Conservation (phyloP, 495 filamentous ascomycete genomes). For the Penicillium salamii region DNA sequence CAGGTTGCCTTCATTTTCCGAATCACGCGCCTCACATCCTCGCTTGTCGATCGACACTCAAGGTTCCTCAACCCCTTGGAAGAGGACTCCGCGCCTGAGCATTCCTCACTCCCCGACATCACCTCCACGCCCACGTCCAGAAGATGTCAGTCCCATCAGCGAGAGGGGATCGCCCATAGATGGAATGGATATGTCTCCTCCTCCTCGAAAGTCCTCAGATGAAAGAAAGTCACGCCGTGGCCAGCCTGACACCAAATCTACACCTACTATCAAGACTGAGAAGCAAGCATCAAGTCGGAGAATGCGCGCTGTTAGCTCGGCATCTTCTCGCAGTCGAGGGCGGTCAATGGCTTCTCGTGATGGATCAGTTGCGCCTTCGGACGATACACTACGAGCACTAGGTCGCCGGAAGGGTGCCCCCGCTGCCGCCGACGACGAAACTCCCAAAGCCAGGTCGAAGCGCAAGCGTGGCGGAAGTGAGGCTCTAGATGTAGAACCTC, state of each 20-base stretch:
- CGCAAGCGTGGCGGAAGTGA: constrained; percentile 43
- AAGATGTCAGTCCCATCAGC: constrained; percentile 54
- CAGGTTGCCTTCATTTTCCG: constrained; percentile 24
- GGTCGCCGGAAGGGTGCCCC: constrained; percentile 47
- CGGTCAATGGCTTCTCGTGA: constrained; percentile 57
- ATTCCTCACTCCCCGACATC: constrained; percentile 43
- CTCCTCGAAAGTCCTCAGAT: constrained; percentile 21
- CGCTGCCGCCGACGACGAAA: constrained; percentile 27
- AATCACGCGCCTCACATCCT: constrained; percentile 28
- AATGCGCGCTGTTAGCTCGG: constrained; percentile 49
- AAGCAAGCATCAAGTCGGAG: constrained; percentile 29
- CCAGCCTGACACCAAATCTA: constrained; percentile 23
- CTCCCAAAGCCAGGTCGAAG: constrained; percentile 30
- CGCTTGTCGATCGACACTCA: constrained; percentile 44
- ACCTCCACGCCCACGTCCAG: constrained; percentile 44
- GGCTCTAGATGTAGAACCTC: constrained; percentile 28
- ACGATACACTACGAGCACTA: constrained; percentile 44
- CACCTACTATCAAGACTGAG: constrained; percentile 33
- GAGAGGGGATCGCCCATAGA: constrained; percentile 45
- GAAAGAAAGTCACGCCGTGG: constrained; percentile 19
- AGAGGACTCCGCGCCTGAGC: constrained; percentile 36
- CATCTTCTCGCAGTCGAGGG: constrained; percentile 57
- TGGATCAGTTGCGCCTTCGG: constrained; percentile 44
- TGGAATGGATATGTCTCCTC: constrained; percentile 31
- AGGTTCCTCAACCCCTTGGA: constrained; percentile 50